These are phyloP conservation scores for Neoscytalidium dimidiatum DNA, from an alignment of 2,329 filamentous ascomycete genomes.

Conservation along the genomic window DNA sequence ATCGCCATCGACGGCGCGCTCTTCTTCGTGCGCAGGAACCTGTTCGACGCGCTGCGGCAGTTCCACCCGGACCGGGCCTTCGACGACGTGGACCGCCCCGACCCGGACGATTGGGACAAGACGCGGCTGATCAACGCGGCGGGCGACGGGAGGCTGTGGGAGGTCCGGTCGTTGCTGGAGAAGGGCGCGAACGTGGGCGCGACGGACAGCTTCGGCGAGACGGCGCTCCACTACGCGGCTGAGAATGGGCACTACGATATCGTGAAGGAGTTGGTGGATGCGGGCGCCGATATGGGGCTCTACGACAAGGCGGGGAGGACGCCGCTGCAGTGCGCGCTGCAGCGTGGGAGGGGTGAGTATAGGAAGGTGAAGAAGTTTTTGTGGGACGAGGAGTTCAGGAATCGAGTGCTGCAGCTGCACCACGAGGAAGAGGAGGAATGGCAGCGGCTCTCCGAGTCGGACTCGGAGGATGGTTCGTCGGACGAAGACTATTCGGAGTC, in stretches of 20 bases:
- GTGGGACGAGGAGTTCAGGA: not conserved
- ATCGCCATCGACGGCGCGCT: not conserved
- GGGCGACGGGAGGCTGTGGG: not conserved
- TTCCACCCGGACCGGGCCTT: not conserved
- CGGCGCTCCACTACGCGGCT: slow-evolving; percentile 1
- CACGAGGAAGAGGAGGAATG: not conserved
- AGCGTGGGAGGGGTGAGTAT: not conserved
- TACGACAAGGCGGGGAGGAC: not conserved
- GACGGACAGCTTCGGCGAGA: slow-evolving; percentile 3
- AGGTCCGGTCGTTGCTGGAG: not conserved
- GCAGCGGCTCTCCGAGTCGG: not conserved
- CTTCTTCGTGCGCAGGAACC: not conserved
- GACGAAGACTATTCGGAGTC: not conserved
- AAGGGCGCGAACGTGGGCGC: not conserved
- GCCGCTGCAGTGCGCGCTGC: slow-evolving; percentile 9
- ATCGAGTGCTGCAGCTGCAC: not conserved
- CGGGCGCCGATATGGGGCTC: not conserved
- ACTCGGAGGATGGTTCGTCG: not conserved
- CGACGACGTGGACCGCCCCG: not conserved
- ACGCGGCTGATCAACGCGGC: not conserved
- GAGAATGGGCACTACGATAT: not conserved
- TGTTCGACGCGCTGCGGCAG: slow-evolving; percentile 11
- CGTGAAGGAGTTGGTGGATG: not conserved
- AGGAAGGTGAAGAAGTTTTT: not conserved
- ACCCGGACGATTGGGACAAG: not conserved